Conservation (phyloP, 768 basidiomycete genomes). For the Lactarius sanguifluus region DNA sequence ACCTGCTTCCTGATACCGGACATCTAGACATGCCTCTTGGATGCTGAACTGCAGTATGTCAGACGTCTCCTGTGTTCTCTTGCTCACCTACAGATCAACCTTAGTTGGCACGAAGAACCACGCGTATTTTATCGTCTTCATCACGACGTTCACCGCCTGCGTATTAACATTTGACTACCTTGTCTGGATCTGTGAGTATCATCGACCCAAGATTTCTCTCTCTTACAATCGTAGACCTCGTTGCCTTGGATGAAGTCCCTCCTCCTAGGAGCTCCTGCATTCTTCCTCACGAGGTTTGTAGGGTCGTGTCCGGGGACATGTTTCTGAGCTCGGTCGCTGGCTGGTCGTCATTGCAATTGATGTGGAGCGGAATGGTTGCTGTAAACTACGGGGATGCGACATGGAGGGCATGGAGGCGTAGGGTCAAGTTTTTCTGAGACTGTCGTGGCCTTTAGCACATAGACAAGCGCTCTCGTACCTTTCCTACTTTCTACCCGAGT, state of each 20-base stretch:
- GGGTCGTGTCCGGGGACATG: conserved; percentile 2
- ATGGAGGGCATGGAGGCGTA: not conserved
- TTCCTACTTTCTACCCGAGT: no score
- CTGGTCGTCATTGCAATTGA: conserved; percentile 12
- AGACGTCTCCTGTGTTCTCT: not conserved
- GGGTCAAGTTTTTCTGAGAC: not conserved
- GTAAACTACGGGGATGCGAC: not conserved
- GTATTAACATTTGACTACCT: conserved; percentile 8
- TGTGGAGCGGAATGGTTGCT: not conserved
- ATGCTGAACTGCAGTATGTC: conserved; percentile 17
- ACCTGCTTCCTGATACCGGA: not conserved
- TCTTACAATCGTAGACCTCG: not conserved
- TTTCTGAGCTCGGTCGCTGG: conserved; percentile 2
- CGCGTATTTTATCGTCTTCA: not conserved
- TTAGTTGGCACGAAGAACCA: conserved; percentile 23
- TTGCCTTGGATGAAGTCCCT: not conserved
- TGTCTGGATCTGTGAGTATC: conserved; percentile 11
- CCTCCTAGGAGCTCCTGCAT: not conserved
- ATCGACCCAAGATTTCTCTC: not conserved
- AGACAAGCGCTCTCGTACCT: no score
- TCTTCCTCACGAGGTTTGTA: not conserved
- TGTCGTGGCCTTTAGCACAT: not conserved
- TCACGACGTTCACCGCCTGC: not conserved
- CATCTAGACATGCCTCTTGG: not conserved
- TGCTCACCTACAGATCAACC: not conserved